Conservation (phyloP, 2,329 filamentous ascomycete genomes). For the Cladosporium colombiae region DNA sequence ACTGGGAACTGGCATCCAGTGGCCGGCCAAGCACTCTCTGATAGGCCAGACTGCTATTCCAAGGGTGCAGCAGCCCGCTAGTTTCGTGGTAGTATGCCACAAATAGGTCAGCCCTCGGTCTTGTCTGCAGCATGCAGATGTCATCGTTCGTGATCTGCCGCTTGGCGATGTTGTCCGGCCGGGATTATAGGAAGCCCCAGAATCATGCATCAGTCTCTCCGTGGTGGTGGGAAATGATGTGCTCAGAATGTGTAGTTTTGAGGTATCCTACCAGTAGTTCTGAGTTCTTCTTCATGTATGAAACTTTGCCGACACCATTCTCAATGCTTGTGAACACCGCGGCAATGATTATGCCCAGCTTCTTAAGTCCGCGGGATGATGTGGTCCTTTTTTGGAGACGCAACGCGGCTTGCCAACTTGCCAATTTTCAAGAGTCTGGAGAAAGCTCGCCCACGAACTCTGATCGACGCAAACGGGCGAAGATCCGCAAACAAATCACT, state of each 20-base stretch:
- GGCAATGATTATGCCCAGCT: neutral
- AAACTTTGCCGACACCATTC: neutral
- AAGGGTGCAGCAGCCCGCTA: neutral
- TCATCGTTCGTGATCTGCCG: conserved; percentile 12
- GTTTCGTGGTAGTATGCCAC: neutral
- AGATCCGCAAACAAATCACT: neutral
- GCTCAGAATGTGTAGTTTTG: neutral
- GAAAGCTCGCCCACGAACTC: neutral
- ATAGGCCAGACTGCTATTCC: neutral
- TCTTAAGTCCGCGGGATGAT: neutral
- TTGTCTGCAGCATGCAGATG: conserved; percentile 6
- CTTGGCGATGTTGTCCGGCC: conserved; percentile 7
- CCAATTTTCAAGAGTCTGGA: neutral
- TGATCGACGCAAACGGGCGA: neutral
- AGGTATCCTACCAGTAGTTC: neutral
- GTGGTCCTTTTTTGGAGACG: neutral
- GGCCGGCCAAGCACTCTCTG: neutral
- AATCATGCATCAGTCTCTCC: neutral
- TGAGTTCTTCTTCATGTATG: neutral
- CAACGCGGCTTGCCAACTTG: neutral
- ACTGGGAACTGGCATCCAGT: neutral
- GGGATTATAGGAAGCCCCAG: neutral
- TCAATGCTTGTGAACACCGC: neutral
- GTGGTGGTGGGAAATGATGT: neutral
- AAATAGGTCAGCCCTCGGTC: neutral